These are phyloP conservation scores for Yarrowia galli DNA, from an alignment of 1,139 yeast species.

Conservation along the genomic window DNA sequence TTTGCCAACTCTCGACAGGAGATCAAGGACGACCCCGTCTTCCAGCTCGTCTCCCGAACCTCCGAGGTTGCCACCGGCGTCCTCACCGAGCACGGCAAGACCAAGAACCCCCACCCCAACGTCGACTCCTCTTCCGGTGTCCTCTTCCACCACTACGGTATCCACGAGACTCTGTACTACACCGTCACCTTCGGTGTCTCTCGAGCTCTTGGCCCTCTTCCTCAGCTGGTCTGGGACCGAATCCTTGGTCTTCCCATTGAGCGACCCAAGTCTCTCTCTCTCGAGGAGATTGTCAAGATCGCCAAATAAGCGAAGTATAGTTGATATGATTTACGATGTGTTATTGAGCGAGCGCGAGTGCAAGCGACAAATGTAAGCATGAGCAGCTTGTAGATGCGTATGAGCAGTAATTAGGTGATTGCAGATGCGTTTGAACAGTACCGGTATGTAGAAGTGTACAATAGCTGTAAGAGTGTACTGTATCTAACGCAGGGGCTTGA, in stretches of 20 bases:
- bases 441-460: no score
- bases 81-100: constrained; percentile 95
- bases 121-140: constrained; percentile 99
- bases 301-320: constrained; percentile 43
- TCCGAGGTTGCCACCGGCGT: constrained; percentile 97
- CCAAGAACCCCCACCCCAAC: constrained; percentile 99
- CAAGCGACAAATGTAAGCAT: neutral
- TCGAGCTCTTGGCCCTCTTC: constrained; percentile 96
- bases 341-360: neutral
- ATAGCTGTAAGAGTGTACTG: no score
- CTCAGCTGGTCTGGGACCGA: constrained; percentile 95
- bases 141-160: constrained; percentile 94
- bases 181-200: constrained; percentile 98
- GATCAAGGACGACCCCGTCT: constrained; percentile 55
- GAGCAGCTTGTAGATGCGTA: neutral
- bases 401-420: no score
- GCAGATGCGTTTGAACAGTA: no score
- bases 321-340: constrained; percentile 33
- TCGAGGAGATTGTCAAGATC: constrained; percentile 53
- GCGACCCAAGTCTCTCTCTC: constrained; percentile 96
- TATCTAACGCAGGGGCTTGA: no score
- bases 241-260: constrained; percentile 95
- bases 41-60: constrained; percentile 87
- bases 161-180: constrained; percentile 94
- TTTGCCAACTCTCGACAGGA: constrained; percentile 63